Evolutionary conservation across 805 yeast genomes (phyloP).

Genomic region (Pichia phayaonensis): DNA sequence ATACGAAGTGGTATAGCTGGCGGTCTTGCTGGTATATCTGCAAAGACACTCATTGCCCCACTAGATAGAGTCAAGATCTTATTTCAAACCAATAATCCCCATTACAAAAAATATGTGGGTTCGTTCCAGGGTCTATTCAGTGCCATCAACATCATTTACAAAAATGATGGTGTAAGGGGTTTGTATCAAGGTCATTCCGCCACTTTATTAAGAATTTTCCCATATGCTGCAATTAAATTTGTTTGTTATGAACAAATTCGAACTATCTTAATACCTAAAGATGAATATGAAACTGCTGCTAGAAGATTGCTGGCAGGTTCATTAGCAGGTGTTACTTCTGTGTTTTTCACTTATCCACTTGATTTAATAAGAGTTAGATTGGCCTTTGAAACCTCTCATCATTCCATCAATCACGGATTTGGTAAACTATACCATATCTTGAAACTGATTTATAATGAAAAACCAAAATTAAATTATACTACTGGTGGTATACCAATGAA

Average conservation of each 20-base stretch:
- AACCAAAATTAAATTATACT: slow-evolving; percentile 23
- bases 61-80: slow-evolving; percentile 89
- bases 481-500: slow-evolving; percentile 23
- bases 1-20: slow-evolving; percentile 86
- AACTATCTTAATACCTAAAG: slow-evolving; percentile 66
- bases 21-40: slow-evolving; percentile 93
- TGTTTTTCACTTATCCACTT: slow-evolving; percentile 83
- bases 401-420: slow-evolving; percentile 20
- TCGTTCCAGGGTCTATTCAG: slow-evolving; percentile 64
- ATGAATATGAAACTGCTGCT: slow-evolving; percentile 65
- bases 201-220: slow-evolving; percentile 83
- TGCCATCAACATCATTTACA: slow-evolving; percentile 64
- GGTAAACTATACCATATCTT: slow-evolving; percentile 28
- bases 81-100: slow-evolving; percentile 93
- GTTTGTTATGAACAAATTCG: slow-evolving; percentile 94
- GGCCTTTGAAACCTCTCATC: slow-evolving; percentile 70
- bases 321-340: slow-evolving; percentile 80
- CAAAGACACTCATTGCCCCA: slow-evolving; percentile 92
- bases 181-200: slow-evolving; percentile 95
- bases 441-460: slow-evolving; percentile 26
- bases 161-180: slow-evolving; percentile 67
- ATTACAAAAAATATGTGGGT: slow-evolving; percentile 72
- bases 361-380: slow-evolving; percentile 85
- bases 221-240: slow-evolving; percentile 95
- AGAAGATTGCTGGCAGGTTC: slow-evolving; percentile 86